Percentiles rank a stretch among this genome's conserved stretches.
Evolutionary conservation across 2,329 filamentous ascomycete species (phyloP).

Genomic region (Exophiala oligosperma): DNA sequence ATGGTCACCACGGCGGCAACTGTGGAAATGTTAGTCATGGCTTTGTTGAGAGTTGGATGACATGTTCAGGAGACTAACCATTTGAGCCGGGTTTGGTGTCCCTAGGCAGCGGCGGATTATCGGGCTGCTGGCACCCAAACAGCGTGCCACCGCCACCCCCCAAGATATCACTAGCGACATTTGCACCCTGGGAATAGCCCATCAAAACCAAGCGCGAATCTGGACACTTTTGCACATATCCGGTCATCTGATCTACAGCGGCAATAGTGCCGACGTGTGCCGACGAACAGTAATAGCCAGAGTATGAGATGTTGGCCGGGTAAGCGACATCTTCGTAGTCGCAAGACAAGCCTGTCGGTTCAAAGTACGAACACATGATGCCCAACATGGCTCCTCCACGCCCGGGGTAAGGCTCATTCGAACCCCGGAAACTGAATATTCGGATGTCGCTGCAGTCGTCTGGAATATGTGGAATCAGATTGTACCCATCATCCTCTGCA

Average conservation of each 20-base stretch:
- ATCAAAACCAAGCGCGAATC: slow-evolving; percentile 32
- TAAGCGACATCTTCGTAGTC: slow-evolving; percentile 22
- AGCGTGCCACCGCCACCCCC: slow-evolving; percentile 31
- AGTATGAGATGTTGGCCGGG: slow-evolving; percentile 18
- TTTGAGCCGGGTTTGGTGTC: slow-evolving; percentile 8
- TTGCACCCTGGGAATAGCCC: slow-evolving; percentile 36
- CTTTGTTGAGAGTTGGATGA: not conserved
- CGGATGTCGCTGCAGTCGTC: slow-evolving; percentile 15
- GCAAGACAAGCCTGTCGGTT: slow-evolving; percentile 11
- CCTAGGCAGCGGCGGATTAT: slow-evolving; percentile 7
- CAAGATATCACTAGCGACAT: slow-evolving; percentile 34
- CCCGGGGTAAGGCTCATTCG: slow-evolving; percentile 20
- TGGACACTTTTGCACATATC: slow-evolving; percentile 27
- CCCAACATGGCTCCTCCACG: slow-evolving; percentile 13
- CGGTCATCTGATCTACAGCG: slow-evolving; percentile 13
- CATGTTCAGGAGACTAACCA: slow-evolving; percentile 6
- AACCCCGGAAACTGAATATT: slow-evolving; percentile 16
- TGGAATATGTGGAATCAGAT: slow-evolving; percentile 9
- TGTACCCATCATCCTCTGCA: not conserved
- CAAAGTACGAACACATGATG: slow-evolving; percentile 6
- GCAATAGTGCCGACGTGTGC: slow-evolving; percentile 4
- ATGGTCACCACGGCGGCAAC: slow-evolving; percentile 16
- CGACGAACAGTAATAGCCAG: slow-evolving; percentile 14
- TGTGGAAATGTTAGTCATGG: slow-evolving; percentile 4
- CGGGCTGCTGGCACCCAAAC: slow-evolving; percentile 17